Evolutionary conservation across 1,284 basidiomycete species (phyloP), one percentile per base, ranked within the genome.

Genomic region (Waitea zeae): DNA sequence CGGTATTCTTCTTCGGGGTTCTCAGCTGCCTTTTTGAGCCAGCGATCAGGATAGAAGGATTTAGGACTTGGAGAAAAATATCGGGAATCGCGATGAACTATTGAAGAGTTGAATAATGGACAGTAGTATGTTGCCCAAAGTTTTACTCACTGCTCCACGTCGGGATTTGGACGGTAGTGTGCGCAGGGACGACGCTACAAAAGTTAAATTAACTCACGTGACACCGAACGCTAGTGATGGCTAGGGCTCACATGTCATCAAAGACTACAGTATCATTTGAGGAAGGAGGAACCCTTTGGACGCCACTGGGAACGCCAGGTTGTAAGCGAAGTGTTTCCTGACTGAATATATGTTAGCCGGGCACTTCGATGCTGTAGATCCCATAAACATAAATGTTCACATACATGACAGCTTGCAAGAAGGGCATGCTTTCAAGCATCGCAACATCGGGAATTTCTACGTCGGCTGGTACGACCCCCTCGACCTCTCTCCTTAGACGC

Each of bases 381-480:
- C n/a, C 20, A 12, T 4, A n/a, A 12, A 24, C 5, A 41, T n/a
- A n/a, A n/a, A n/a, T n/a, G n/a, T n/a, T n/a, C 49, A 26, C 24
- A 39, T 36, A 61, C 59, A 62, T 49, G 37, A 50, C 51, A 11
- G 49, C 56, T 27, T 56, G 54, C 24, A 64, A 41, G 35, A 54
- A 59, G 1, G 38, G 37, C 44, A 61, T 44, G 5, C 48, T 42
- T 0, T 46, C 41, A 34, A 53, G 44, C 27, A 46, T 47, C 2
- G 37, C 38, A 9, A 45, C 43, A 30, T 56, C 50, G 36, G 50
- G 36, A 5, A 49, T 41, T 30, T 52, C 44, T 15, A 53, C 50
- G 4, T 47, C 52, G 3, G 34, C 35, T 0, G 48, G 46, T 7
- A n/a, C n/a, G 24, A n/a, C 24, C 9, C 11, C 14, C 32, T 56